phyloP scores from a whole-genome alignment of 495 filamentous ascomycete genomes.

The Aspergillus saccharolyticus region DNA sequence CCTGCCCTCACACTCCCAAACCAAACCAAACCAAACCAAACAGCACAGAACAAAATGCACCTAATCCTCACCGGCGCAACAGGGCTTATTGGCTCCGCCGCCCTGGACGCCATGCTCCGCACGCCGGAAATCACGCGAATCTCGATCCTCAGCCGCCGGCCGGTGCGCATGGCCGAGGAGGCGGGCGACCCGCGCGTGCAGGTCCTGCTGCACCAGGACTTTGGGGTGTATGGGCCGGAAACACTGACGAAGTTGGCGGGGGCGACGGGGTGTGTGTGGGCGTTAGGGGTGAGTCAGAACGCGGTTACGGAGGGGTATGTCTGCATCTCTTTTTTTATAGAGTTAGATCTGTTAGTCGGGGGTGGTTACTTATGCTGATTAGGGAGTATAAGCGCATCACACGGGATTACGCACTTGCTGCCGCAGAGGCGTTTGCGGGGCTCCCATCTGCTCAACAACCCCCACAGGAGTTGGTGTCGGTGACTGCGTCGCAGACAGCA shows the following conservation, averaged over 20 bases:
- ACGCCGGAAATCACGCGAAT: conserved; percentile 49
- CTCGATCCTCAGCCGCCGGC: conserved; percentile 60
- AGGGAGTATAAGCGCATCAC: conserved; percentile 68
- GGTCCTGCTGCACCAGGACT: conserved; percentile 66
- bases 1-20: too few relatives aligned
- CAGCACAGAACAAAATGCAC: conserved; percentile 63
- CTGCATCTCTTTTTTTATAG: too few relatives aligned
- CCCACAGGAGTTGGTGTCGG: too few relatives aligned
- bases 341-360: conserved; percentile 14
- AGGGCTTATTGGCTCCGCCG: conserved; percentile 62
- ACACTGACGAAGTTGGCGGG: conserved; percentile 56
- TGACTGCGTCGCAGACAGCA: too few relatives aligned
- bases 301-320: conserved; percentile 58
- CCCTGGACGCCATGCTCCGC: conserved; percentile 59
- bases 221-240: conserved; percentile 47
- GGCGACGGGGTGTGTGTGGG: conserved; percentile 66
- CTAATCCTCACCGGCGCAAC: conserved; percentile 73
- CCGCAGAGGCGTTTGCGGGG: conserved; percentile 55
- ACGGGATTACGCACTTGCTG: conserved; percentile 55
- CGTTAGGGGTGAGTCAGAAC: conserved; percentile 55
- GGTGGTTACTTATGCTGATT: too few relatives aligned
- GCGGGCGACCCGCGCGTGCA: conserved; percentile 44
- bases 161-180: conserved; percentile 60
- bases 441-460: conserved; percentile 46
- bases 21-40: too few relatives aligned